Conservation (phyloP, 208 protist genomes). For the Trypanosomatidae sp. region DNA sequence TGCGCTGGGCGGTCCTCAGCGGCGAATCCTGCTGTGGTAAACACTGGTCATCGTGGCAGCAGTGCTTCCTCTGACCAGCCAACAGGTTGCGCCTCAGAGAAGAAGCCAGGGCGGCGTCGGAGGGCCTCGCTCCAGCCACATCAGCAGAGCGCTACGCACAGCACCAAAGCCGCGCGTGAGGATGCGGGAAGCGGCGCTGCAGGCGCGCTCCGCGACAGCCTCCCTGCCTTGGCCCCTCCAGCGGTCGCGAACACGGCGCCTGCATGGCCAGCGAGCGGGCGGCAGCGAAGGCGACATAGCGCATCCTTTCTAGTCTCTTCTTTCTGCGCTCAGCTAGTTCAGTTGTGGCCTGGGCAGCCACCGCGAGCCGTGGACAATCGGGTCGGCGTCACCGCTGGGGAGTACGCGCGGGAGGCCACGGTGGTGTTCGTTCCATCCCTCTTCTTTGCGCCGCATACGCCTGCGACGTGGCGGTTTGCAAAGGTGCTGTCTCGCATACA, state of each 20-base stretch:
- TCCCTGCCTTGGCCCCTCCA: neutral
- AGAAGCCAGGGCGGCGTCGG: neutral
- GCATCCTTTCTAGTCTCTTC: neutral
- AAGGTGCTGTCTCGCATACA: neutral
- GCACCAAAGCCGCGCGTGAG: neutral
- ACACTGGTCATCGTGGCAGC: neutral
- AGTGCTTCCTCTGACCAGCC: neutral
- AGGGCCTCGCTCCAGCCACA: neutral
- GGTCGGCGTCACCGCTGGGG: neutral
- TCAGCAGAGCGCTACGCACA: neutral
- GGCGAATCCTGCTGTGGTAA: neutral
- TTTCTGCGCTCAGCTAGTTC: neutral
- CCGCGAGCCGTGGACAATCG: neutral
- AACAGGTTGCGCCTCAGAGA: neutral
- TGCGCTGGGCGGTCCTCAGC: neutral
- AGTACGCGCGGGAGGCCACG: constrained; percentile 19
- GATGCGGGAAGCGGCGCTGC: neutral
- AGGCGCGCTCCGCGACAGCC: neutral
- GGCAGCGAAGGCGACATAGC: neutral
- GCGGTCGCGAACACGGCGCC: neutral
- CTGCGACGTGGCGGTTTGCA: constrained; percentile 1
- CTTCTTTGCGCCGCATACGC: constrained; percentile 13
- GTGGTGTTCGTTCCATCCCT: constrained; percentile 17
- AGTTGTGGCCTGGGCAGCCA: neutral
- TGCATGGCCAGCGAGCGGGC: neutral